Conservation (phyloP, 495 filamentous ascomycete genomes). For the Rostrohypoxylon terebratum region DNA sequence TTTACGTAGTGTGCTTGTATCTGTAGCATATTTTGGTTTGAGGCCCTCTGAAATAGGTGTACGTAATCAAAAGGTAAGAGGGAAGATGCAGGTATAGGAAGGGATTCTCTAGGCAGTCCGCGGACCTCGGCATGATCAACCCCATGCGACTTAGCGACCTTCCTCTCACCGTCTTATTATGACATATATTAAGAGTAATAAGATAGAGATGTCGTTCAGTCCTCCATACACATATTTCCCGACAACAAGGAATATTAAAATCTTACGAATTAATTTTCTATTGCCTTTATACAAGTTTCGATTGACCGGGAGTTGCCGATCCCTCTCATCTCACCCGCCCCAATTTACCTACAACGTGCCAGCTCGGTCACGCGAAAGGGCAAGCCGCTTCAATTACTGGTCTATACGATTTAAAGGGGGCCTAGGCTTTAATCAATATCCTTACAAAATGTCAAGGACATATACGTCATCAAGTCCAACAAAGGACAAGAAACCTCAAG, state of each 20-base stretch:
- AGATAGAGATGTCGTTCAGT: neutral
- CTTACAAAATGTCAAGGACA: neutral
- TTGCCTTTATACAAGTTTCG: neutral
- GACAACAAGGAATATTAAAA: neutral
- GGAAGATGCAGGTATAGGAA: neutral
- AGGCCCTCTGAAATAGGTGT: no score
- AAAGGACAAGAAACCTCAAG: conserved; percentile 22
- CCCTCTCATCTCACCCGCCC: conserved; percentile 13
- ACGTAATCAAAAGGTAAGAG: neutral
- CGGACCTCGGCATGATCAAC: neutral
- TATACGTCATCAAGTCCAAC: conserved; percentile 9
- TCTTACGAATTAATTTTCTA: neutral
- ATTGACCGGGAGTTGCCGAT: neutral
- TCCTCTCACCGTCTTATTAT: neutral
- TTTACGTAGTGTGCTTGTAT: neutral
- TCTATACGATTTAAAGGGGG: neutral
- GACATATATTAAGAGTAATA: neutral
- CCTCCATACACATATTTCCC: neutral
- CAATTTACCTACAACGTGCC: neutral
- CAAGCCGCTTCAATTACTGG: neutral
- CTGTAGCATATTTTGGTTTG: no score
- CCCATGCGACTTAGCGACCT: neutral
- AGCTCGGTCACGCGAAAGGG: neutral
- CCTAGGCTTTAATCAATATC: neutral
- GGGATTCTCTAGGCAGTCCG: neutral